Base-by-base conservation (phyloP, 2,329 filamentous ascomycete genomes). In the Xylaria sp. region DNA sequence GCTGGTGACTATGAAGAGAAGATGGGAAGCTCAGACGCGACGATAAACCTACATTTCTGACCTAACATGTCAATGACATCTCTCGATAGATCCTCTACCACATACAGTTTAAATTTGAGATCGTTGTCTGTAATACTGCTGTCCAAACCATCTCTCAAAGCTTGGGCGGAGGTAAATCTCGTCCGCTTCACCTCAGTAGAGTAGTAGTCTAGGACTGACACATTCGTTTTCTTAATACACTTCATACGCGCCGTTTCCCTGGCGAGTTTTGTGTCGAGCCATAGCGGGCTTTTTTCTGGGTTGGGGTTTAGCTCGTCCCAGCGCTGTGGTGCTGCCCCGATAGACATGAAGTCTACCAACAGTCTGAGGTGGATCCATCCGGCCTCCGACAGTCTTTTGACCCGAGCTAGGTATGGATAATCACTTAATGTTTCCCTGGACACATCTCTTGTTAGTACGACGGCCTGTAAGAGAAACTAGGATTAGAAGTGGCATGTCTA, bases 61-160 rank as follows among this genome's bases (percentile, higher is more conserved):
- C 71, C 71, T 5, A 73, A 57, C 12, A 45, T 36, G 30, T 73
- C 71, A 17, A 73, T 72, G n/a, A 72, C 70, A 6, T 72, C 70
- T 24, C 68, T 66, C 4, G 71, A 73, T 11, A 73, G 64, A 34
- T 73, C 71, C 50, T 73, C 70, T 12, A 72, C 70, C 11, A 73
- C 71, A 51, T 66, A 72, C 2, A 72, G 61, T 51, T 59, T 68
- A 8, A 73, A 70, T 24, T 65, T 42, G 24, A 64, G 8, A 9
- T 9, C 48, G 14, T 51, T 30, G 9, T 67, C 60, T 19, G 50
- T 2, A 42, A 21, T 24, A n/a, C 3, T 12, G 21, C 17, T 27
- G 17, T 19, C 14, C 42, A 70, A 36, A 9, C 17, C 4, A 3
- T 56, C 50, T 42, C 21, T 51, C 36, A 71, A 30, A 11, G n/a